Conservation (phyloP, 73 alveolate species). For the Tetrahymena thermophila region DNA sequence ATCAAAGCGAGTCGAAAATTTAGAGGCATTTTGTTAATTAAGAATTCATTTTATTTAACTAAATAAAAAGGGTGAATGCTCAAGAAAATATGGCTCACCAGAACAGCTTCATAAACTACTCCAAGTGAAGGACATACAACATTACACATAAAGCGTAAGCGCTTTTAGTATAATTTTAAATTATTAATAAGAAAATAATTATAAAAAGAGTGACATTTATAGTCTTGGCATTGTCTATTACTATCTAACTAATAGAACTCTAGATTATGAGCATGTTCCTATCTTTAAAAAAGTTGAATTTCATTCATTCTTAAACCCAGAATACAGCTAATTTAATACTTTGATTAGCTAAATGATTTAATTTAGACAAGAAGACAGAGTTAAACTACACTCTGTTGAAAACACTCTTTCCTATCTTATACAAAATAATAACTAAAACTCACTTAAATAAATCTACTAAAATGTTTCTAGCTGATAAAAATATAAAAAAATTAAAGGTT, state of each 20-base stretch:
- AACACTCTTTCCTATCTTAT: background rate
- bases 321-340: background rate
- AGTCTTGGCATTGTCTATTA: background rate
- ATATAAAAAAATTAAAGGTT: too few relatives aligned
- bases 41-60: background rate
- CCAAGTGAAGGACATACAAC: background rate
- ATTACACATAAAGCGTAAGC: background rate
- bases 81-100: background rate
- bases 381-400: background rate
- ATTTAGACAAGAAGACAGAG: background rate
- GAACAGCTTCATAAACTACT: background rate
- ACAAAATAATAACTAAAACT: background rate
- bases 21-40: too few relatives aligned
- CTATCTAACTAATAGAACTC: background rate
- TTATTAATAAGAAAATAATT: background rate
- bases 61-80: background rate
- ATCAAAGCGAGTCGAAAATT: background rate
- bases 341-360: background rate
- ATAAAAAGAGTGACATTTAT: background rate
- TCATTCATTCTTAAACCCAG: background rate
- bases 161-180: background rate
- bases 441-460: background rate
- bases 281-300: background rate
- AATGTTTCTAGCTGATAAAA: background rate
- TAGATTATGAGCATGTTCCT: background rate